Conservation (phyloP, 2,329 filamentous ascomycete genomes). For the Penicillium sp. region DNA sequence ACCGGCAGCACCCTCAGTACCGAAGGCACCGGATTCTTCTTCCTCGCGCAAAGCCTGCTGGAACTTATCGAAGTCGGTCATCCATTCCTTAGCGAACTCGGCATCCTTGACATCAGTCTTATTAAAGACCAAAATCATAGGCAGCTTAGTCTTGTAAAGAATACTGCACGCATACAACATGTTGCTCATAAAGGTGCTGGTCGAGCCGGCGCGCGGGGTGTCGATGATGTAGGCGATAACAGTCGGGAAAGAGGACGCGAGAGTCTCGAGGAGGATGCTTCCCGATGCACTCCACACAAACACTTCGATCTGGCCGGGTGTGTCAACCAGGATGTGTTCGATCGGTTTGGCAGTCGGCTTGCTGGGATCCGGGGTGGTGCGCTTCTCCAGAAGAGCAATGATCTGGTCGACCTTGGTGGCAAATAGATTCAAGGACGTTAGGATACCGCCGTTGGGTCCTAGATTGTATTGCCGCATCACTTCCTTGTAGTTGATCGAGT, state of each 20-base stretch:
- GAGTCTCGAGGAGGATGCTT: slow-evolving; percentile 85
- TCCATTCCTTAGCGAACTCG: slow-evolving; percentile 94
- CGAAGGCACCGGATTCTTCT: slow-evolving; percentile 73
- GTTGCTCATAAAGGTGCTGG: slow-evolving; percentile 98
- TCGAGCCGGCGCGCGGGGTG: slow-evolving; percentile 87
- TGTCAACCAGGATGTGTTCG: slow-evolving; percentile 87
- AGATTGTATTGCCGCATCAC: slow-evolving; percentile 99
- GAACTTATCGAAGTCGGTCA: slow-evolving; percentile 98
- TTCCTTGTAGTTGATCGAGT: slow-evolving; percentile 98
- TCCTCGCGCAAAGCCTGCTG: slow-evolving; percentile 80
- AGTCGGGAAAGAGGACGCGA: slow-evolving; percentile 92
- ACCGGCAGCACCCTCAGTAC: slow-evolving; percentile 62
- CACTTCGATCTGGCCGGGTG: slow-evolving; percentile 95
- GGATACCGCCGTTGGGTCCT: slow-evolving; percentile 92
- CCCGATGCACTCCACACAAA: slow-evolving; percentile 98
- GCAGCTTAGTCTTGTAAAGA: slow-evolving; percentile 95
- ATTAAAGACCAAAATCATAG: slow-evolving; percentile 99
- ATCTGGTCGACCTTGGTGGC: slow-evolving; percentile 98
- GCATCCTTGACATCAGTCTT: slow-evolving; percentile 96
- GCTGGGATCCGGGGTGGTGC: slow-evolving; percentile 61
- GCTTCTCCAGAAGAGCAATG: slow-evolving; percentile 83
- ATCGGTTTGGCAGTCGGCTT: slow-evolving; percentile 55
- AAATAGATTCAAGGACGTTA: slow-evolving; percentile 94
- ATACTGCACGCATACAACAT: slow-evolving; percentile 99
- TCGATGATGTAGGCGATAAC: slow-evolving; percentile 98